Conservation (phyloP, 768 basidiomycete genomes). For the Hypholoma sublateritium region DNA sequence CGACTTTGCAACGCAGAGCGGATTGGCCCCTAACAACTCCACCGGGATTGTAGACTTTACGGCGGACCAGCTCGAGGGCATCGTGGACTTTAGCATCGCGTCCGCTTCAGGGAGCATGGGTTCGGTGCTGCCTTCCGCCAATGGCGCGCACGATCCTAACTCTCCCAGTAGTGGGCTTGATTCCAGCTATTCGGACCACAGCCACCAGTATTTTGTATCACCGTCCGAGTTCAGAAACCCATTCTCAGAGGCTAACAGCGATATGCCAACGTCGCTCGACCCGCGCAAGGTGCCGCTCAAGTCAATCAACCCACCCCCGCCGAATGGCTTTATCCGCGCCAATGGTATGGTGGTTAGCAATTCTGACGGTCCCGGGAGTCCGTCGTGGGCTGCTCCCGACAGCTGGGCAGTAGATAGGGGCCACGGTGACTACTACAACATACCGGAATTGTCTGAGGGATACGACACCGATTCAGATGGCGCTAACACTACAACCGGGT, state of each 20-base stretch:
- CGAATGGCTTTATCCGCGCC: slow-evolving; percentile 1
- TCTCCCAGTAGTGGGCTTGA: slow-evolving; percentile 46
- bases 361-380: slow-evolving; percentile 21
- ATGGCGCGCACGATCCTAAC: slow-evolving; percentile 28
- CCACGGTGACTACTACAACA: slow-evolving; percentile 11
- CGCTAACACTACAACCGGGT: neutral
- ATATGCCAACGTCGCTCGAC: slow-evolving; percentile 20
- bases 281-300: slow-evolving; percentile 54
- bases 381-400: slow-evolving; percentile 68
- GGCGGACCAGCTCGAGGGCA: slow-evolving; percentile 73
- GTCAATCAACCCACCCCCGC: slow-evolving; percentile 26
- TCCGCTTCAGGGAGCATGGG: slow-evolving; percentile 17
- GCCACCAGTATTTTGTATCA: slow-evolving; percentile 16
- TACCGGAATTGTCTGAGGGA: slow-evolving; percentile 6
- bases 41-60: slow-evolving; percentile 62
- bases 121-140: slow-evolving; percentile 1
- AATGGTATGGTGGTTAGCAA: slow-evolving; percentile 6
- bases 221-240: slow-evolving; percentile 42
- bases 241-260: slow-evolving; percentile 29
- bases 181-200: slow-evolving; percentile 31
- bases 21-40: slow-evolving; percentile 29
- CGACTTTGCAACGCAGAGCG: slow-evolving; percentile 12
- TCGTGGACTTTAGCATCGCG: slow-evolving; percentile 52
- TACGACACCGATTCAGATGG: slow-evolving; percentile 8
- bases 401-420: slow-evolving; percentile 70